A percentile compares a stretch with the other conserved stretches of the same genome.
phyloP scores from a whole-genome alignment of 1,284 basidiomycete genomes.

The Bjerkandera adusta region DNA sequence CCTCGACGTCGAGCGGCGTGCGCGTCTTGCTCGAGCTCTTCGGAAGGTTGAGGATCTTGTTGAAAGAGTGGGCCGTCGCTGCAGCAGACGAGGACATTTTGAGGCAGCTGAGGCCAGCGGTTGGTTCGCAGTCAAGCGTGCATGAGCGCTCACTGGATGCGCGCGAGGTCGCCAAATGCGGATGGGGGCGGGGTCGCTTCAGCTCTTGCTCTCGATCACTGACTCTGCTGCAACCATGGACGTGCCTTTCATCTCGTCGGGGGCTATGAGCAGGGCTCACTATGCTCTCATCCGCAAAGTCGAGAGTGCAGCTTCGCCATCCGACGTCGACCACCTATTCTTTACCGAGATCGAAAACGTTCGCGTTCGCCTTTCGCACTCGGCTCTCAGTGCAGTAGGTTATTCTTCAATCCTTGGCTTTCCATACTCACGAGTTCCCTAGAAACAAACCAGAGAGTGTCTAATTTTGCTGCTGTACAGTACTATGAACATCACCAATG shows the following conservation, averaged over 20 bases:
- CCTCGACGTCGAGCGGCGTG: constrained; percentile 67
- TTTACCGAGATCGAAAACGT: constrained; percentile 56
- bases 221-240: constrained; percentile 45
- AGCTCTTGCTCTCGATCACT: background rate
- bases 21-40: constrained; percentile 61
- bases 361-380: constrained; percentile 44
- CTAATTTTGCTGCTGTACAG: constrained; percentile 71
- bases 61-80: constrained; percentile 67
- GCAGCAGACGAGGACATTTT: constrained; percentile 27
- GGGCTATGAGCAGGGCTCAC: constrained; percentile 68
- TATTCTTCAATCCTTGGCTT: constrained; percentile 6
- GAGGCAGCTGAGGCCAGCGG: too few relatives aligned
- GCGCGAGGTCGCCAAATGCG: too few relatives aligned
- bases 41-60: constrained; percentile 70
- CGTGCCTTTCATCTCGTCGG: constrained; percentile 71
- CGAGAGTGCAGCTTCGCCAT: constrained; percentile 52
- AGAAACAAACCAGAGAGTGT: constrained; percentile 60
- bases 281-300: constrained; percentile 70
- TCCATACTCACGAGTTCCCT: constrained; percentile 14
- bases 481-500: constrained; percentile 45
- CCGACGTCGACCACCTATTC: constrained; percentile 57
- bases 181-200: too few relatives aligned
- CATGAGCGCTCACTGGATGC: background rate
- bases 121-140: constrained; percentile 3
- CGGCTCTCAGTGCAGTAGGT: constrained; percentile 53